These are phyloP conservation scores for Hypoxylon cercidicola DNA, from an alignment of 495 filamentous ascomycete species.

Conservation along the genomic window DNA sequence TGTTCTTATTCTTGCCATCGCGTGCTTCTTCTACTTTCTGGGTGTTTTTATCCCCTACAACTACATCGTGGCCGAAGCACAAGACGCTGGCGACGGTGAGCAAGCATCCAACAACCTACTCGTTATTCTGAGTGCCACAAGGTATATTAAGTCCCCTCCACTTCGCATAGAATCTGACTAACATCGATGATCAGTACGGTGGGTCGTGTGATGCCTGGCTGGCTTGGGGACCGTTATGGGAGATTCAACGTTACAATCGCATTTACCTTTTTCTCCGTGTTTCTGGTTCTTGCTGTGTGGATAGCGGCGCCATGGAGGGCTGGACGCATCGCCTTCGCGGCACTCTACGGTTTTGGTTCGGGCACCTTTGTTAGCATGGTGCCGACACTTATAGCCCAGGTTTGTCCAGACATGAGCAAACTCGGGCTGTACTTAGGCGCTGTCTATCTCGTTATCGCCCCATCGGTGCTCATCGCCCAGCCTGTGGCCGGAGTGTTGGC, in stretches of 20 bases:
- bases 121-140: conserved; percentile 64
- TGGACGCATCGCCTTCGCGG: conserved; percentile 67
- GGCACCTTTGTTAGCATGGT: conserved; percentile 42
- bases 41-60: conserved; percentile 71
- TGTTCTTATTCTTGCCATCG: conserved; percentile 21
- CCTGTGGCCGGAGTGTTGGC: conserved; percentile 21
- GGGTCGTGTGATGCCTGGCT: conserved; percentile 67
- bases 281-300: conserved; percentile 71
- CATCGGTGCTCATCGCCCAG: conserved; percentile 20
- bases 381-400: conserved; percentile 35
- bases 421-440: conserved; percentile 39
- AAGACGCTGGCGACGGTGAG: conserved; percentile 60
- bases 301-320: conserved; percentile 61
- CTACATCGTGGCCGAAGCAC: conserved; percentile 66
- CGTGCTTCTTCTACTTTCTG: conserved; percentile 61
- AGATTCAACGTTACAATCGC: conserved; percentile 67
- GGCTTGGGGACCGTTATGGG: conserved; percentile 69
- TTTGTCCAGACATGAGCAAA: conserved; percentile 35
- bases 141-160: conserved; percentile 2
- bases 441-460: conserved; percentile 22
- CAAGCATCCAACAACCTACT: conserved; percentile 66
- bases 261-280: conserved; percentile 60
- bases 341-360: conserved; percentile 66
- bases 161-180: background rate
- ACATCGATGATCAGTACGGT: conserved; percentile 1